Percentiles rank a stretch among this genome's conserved stretches.
Conservation (phyloP, 345 rosid genomes). For the Hibiscus tridactylites region DNA sequence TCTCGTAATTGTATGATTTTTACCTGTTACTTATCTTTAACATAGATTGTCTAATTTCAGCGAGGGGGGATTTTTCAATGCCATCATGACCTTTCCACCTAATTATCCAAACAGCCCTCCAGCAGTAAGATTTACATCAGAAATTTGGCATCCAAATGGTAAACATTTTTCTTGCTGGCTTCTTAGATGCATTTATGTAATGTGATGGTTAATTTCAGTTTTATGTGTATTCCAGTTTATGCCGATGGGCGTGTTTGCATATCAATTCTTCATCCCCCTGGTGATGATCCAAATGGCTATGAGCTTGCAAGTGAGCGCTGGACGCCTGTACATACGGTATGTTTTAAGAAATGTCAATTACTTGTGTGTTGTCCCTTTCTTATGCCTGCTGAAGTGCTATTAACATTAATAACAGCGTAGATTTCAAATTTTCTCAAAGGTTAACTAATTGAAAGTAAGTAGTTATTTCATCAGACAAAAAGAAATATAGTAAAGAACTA, state of each 20-base stretch:
- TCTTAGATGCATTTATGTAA: not conserved
- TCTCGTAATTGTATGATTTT: not conserved
- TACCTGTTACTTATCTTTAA: slow-evolving; percentile 3
- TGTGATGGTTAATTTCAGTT: not conserved
- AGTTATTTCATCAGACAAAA: not conserved
- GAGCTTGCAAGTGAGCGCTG: slow-evolving; percentile 98
- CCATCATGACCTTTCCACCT: slow-evolving; percentile 83
- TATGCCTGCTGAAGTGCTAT: not conserved
- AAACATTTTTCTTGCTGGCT: slow-evolving; percentile 1
- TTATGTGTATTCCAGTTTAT: slow-evolving; percentile 47
- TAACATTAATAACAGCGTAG: not conserved
- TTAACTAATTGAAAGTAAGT: not conserved
- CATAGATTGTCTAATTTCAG: slow-evolving; percentile 27
- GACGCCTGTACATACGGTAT: slow-evolving; percentile 91
- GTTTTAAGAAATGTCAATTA: slow-evolving; percentile 11
- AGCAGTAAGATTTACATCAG: slow-evolving; percentile 81
- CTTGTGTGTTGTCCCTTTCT: not conserved
- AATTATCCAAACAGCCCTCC: slow-evolving; percentile 93
- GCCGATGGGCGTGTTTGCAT: slow-evolving; percentile 93
- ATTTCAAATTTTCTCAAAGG: not conserved
- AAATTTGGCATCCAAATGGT: slow-evolving; percentile 99
- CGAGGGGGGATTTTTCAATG: slow-evolving; percentile 95
- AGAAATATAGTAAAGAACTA: not conserved
- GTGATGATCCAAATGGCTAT: slow-evolving; percentile 94
- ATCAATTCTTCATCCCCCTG: slow-evolving; percentile 97